Evolutionary conservation across 331 rosid genomes (phyloP).

Genomic region (Quercus lobata): DNA sequence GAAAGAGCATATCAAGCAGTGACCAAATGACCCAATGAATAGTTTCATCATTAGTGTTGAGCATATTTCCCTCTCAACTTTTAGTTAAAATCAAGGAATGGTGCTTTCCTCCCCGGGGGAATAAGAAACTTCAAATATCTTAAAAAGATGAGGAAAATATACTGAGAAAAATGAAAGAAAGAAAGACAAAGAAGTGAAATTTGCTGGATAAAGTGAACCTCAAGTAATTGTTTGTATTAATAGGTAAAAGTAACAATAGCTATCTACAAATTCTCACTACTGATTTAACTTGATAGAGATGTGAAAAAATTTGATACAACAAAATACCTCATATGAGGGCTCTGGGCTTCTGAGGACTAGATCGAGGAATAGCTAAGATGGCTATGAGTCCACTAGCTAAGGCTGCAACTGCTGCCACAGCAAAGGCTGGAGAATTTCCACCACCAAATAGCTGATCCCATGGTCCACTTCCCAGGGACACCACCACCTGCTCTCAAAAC

Average conservation of each 20-base stretch:
- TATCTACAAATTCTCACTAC: conserved; percentile 40
- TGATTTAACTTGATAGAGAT: conserved; percentile 16
- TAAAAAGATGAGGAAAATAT: not conserved
- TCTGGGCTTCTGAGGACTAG: conserved; percentile 69
- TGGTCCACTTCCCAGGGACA: conserved; percentile 92
- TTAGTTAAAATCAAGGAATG: too few species aligned
- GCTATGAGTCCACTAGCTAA: conserved; percentile 80
- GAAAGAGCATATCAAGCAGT: too few species aligned
- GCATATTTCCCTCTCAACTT: too few species aligned
- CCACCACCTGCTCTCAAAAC: conserved; percentile 68
- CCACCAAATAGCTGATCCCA: conserved; percentile 99
- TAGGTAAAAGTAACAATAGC: conserved; percentile 22
- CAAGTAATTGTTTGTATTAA: not conserved
- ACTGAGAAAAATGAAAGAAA: not conserved
- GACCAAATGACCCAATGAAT: too few species aligned
- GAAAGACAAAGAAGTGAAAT: conserved; percentile 1
- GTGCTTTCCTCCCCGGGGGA: too few species aligned
- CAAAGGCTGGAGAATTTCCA: conserved; percentile 95
- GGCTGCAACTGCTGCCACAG: conserved; percentile 84
- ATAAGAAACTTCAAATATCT: not conserved
- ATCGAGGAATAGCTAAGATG: conserved; percentile 84
- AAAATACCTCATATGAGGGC: conserved; percentile 64
- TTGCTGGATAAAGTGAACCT: conserved; percentile 15
- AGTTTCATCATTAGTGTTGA: too few species aligned
- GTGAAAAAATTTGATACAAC: conserved; percentile 38